phyloP scores from a whole-genome alignment of 768 basidiomycete species.

The Pleurotus tuber-regium region DNA sequence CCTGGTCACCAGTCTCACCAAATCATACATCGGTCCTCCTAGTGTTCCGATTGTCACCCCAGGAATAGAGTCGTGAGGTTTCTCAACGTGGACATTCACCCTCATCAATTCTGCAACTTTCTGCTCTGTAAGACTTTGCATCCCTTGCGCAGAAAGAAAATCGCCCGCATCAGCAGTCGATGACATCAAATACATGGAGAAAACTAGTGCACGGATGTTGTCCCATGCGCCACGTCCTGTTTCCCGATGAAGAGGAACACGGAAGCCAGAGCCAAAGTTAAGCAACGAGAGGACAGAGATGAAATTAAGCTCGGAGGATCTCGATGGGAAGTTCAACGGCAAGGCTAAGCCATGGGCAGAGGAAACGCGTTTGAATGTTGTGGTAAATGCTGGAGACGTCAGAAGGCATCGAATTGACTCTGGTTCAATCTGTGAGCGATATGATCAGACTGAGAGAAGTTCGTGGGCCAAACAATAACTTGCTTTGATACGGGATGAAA shows the following conservation, averaged over 20 bases:
- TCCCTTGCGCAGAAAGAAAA: slow-evolving; percentile 64
- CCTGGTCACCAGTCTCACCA: slow-evolving; percentile 63
- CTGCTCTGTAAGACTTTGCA: slow-evolving; percentile 47
- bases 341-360: slow-evolving; percentile 67
- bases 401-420: slow-evolving; percentile 61
- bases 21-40: slow-evolving; percentile 69
- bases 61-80: slow-evolving; percentile 62
- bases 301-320: slow-evolving; percentile 75
- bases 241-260: slow-evolving; percentile 64
- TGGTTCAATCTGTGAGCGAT: slow-evolving; percentile 46
- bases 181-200: slow-evolving; percentile 71
- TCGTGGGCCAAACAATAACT: slow-evolving; percentile 20
- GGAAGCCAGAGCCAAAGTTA: slow-evolving; percentile 84
- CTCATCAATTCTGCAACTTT: slow-evolving; percentile 75
- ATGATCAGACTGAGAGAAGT: background rate
- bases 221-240: slow-evolving; percentile 85
- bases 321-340: slow-evolving; percentile 76
- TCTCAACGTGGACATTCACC: slow-evolving; percentile 67
- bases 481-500: slow-evolving; percentile 50
- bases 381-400: slow-evolving; percentile 59
- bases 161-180: slow-evolving; percentile 53
- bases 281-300: slow-evolving; percentile 75
- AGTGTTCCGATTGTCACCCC: slow-evolving; percentile 75
- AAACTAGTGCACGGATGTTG: slow-evolving; percentile 70
- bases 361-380: slow-evolving; percentile 61